Percentiles rank a stretch among this genome's conserved stretches.
Evolutionary conservation across 129 eudicot genomes (phyloP).

Genomic region (Solidago caesia): DNA sequence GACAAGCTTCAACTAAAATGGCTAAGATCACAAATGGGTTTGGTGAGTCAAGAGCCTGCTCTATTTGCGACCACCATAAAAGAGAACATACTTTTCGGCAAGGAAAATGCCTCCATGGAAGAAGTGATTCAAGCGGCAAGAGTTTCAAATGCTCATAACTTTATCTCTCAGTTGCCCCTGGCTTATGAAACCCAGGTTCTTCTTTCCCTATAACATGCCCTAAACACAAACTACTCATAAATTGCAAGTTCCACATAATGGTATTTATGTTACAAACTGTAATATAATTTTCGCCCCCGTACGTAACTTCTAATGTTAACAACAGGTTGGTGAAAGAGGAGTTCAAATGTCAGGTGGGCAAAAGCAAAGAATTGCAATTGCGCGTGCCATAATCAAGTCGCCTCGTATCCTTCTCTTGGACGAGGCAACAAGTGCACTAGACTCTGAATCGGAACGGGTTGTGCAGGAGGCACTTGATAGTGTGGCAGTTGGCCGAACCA

Average conservation of each 20-base stretch:
- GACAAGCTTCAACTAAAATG: conserved; percentile 76
- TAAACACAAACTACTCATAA: not conserved
- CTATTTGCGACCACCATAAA: conserved; percentile 74
- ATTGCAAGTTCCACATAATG: not conserved
- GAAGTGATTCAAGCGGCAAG: conserved; percentile 79
- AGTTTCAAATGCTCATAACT: conserved; percentile 90
- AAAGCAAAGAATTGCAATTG: conserved; percentile 91
- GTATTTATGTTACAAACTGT: no score
- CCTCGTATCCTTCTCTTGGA: conserved; percentile 87
- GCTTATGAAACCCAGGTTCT: conserved; percentile 91
- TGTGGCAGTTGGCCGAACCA: conserved; percentile 66
- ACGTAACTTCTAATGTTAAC: not conserved
- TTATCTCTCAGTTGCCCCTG: conserved; percentile 80
- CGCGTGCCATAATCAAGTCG: conserved; percentile 76
- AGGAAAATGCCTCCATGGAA: conserved; percentile 77
- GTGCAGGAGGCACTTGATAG: conserved; percentile 94
- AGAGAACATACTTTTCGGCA: conserved; percentile 92
- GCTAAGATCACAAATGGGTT: conserved; percentile 90
- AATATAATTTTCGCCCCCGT: no score
- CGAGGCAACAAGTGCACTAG: conserved; percentile 97
- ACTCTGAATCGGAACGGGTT: conserved; percentile 74
- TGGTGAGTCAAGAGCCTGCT: conserved; percentile 97
- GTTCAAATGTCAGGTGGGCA: conserved; percentile 97
- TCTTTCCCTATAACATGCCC: not conserved
- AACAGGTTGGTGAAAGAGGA: conserved; percentile 89